Base-by-base conservation (phyloP, 805 yeast genomes). In the Saturnispora kantuleensis region DNA sequence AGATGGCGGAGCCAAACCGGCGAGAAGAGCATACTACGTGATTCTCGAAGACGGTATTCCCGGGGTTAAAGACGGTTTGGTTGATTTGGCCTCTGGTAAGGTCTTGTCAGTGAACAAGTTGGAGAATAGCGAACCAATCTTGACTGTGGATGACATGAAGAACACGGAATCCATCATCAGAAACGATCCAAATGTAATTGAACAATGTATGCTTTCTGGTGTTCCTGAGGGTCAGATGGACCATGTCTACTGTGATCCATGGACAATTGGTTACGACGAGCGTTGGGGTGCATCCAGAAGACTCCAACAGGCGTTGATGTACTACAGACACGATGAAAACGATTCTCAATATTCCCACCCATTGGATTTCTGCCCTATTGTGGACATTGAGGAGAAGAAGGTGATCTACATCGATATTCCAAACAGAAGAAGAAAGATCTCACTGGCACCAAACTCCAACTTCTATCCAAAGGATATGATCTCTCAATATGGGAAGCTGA, bases 311-410 rank as follows among this genome's bases (percentile, higher is more conserved):
- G 89, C 89, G 35, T 71, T 84, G 62, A 72, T 84, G 73, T 83
- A 81, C 69, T 84, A 80, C 73, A 73, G 88, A 67, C 68, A 77
- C 11, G 68, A 78, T 58, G 87, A 79, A 64, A 85, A 83, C 59
- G 93, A 82, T 62, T 80, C 87, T 37, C 68, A 64, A 47, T 69
- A 69, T 54, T 75, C 83, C 26, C 83, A 77, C 60, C 89, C 93
- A 28, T 72, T 83, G 55, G 90, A 84, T 62, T 83, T 84, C 69
- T 77, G 88, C 55, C 93, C 93, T 48, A 81, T 83, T 58, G 80
- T 83, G 49, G 93, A 83, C 63, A 78, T 82, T 65, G 81, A 79
- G 62, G 74, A 72, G 46, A 68, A 68, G 44, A 77, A 82, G 61
- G 85, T 83, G 47, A 74, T 84, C 52, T 81, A 63, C 61, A 81